A percentile compares a stretch with the other conserved stretches of the same genome.
phyloP scores from a whole-genome alignment of 2,329 filamentous ascomycete species.

The Colletotrichum coccodes region DNA sequence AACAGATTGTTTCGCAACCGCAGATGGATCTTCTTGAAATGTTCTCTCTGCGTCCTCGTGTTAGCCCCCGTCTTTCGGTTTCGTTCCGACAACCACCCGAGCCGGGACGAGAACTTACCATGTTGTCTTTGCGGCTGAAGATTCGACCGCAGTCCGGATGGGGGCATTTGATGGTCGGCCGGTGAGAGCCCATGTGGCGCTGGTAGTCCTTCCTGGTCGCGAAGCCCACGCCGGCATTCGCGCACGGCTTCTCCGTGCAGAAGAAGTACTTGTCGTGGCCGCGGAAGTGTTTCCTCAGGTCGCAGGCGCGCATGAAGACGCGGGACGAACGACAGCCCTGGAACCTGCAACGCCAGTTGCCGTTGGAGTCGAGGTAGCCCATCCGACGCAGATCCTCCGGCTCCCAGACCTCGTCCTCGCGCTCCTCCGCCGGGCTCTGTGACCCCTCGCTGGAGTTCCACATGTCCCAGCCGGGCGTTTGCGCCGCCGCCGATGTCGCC shows the following conservation, averaged over 20 bases:
- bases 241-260: constrained; percentile 18
- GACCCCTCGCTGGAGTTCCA: neutral
- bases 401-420: constrained; percentile 15
- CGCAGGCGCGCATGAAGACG: constrained; percentile 19
- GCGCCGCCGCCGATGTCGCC: neutral
- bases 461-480: neutral
- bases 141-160: constrained; percentile 17
- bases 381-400: constrained; percentile 11
- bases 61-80: neutral
- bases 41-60: neutral
- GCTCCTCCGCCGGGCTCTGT: neutral
- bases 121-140: constrained; percentile 22
- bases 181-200: constrained; percentile 20
- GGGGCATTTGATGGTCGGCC: constrained; percentile 6
- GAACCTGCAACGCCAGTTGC: constrained; percentile 19
- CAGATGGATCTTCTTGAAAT: constrained; percentile 20
- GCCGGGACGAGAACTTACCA: neutral
- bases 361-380: constrained; percentile 21
- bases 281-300: constrained; percentile 19
- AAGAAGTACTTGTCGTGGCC: constrained; percentile 24
- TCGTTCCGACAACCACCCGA: neutral
- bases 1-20: constrained; percentile 13
- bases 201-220: constrained; percentile 19
- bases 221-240: constrained; percentile 6
- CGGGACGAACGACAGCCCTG: neutral